These are phyloP conservation scores for Trichosporon ovoides DNA, from an alignment of 1,284 basidiomycete species.

Conservation along the genomic window DNA sequence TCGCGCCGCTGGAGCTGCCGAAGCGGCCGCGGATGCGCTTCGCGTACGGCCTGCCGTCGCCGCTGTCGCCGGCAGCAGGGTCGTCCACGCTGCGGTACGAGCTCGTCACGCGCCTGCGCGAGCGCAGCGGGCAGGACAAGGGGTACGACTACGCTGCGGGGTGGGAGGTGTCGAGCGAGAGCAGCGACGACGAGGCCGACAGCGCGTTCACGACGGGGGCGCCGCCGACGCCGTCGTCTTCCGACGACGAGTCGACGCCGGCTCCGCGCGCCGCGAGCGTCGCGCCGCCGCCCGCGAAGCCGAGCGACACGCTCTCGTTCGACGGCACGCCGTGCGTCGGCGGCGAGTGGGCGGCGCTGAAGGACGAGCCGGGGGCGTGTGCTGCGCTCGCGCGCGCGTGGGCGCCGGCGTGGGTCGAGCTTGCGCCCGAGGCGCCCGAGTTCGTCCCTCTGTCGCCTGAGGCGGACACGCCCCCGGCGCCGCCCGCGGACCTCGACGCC, in stretches of 20 bases:
- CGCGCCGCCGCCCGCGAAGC: not conserved
- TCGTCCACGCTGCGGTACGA: conserved; percentile 18
- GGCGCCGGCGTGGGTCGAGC: conserved; percentile 12
- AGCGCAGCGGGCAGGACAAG: conserved; percentile 3
- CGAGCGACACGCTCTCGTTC: conserved; percentile 26
- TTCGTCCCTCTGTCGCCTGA: conserved; percentile 5
- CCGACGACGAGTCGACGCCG: conserved; percentile 19
- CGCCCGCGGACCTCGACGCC: conserved; percentile 9
- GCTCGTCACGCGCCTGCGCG: conserved; percentile 25
- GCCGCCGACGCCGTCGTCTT: conserved; percentile 38
- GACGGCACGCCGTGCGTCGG: conserved; percentile 27
- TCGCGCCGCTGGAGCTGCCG: conserved; percentile 25
- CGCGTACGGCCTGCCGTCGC: conserved; percentile 33
- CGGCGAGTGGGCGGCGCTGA: conserved; percentile 30
- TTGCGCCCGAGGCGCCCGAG: not conserved
- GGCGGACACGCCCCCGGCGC: not conserved
- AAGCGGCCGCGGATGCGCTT: conserved; percentile 15
- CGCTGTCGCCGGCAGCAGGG: conserved; percentile 10
- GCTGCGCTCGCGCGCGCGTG: conserved; percentile 14
- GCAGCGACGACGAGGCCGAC: conserved; percentile 21
- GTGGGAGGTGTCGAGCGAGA: conserved; percentile 29
- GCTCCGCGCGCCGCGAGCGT: conserved; percentile 2
- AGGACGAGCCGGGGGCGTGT: conserved; percentile 13
- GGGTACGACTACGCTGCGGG: conserved; percentile 26
- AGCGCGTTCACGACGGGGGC: conserved; percentile 27